Conservation (phyloP, 1,284 basidiomycete species). For the Puccinia horiana region DNA sequence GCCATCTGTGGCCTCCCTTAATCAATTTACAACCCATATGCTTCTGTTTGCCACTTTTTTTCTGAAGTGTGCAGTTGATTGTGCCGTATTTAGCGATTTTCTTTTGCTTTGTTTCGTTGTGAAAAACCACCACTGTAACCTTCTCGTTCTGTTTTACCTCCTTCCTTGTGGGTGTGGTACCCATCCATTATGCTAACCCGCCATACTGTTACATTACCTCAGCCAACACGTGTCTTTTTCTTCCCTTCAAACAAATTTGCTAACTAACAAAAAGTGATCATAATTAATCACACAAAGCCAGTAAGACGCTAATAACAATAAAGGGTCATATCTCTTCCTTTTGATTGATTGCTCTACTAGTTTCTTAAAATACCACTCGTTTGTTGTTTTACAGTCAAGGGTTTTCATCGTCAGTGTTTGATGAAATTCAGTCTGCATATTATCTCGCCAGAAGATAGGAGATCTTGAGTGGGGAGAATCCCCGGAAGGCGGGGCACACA, state of each 20-base stretch:
- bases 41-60: neutral
- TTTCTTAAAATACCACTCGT: neutral
- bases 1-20: constrained; percentile 66
- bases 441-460: too few relatives aligned
- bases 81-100: neutral
- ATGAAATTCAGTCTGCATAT: too few relatives aligned
- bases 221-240: neutral
- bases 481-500: too few relatives aligned
- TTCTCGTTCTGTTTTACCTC: neutral
- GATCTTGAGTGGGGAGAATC: too few relatives aligned
- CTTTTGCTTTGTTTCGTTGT: neutral
- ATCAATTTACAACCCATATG: neutral
- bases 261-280: neutral
- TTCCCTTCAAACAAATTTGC: neutral
- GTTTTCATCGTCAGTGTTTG: too few relatives aligned
- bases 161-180: neutral
- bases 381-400: too few relatives aligned
- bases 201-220: neutral
- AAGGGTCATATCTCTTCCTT: neutral
- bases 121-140: neutral
- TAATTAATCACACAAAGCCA: neutral
- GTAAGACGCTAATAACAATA: neutral
- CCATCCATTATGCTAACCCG: neutral
- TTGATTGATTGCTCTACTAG: neutral
- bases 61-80: neutral